Evolutionary conservation across 192 early-diverging fungal species (phyloP), one percentile per base, ranked within the genome.

Genomic region (Umbelopsis vinacea): DNA sequence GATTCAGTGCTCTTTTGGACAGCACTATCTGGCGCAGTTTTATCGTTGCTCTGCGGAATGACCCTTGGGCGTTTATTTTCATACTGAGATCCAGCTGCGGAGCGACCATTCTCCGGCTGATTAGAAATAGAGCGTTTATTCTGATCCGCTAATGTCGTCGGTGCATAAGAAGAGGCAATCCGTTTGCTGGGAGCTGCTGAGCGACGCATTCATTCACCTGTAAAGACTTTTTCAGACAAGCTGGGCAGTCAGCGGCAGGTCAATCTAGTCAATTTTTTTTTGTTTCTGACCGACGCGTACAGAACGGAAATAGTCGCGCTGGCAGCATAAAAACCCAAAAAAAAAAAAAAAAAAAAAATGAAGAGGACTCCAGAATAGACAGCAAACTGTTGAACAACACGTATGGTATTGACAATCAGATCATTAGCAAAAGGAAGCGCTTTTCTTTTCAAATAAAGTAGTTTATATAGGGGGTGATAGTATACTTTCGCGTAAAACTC

Each of bases 131-230:
- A 17, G 11, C 26, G 12, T 2, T 37, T 63, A 35, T 19, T 35
- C 12, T 38, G 26, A 17, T n/a, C 17, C 19, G 57, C 2, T 15
- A 12, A 14, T 5, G 57, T 0, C 15, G 57, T 0, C 15, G 33
- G 5, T 37, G 33, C n/a, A 7, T 17, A 22, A 6, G 57, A 63
- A 35, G 17, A 33, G 6, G 14, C 57, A 3, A 29, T n/a, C 37
- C 57, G 57, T 33, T 63, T 63, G 17, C 57, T 63, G 33, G 57
- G 57, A 33, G 57, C 57, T 37, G 15, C 12, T 63, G 57, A 63
- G 33, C 57, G 57, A 63, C 57, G 57, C 57, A 63, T 63, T 29
- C 57, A 63, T 19, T 63, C 33, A 38, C 19, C 48, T n/a, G 29
- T 37, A 37, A 54, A 53, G 29, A 50, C 5, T 15, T 12, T 1